Evolutionary conservation across 192 early-diverging fungal species (phyloP).

Genomic region (Chytriomyces sp.): DNA sequence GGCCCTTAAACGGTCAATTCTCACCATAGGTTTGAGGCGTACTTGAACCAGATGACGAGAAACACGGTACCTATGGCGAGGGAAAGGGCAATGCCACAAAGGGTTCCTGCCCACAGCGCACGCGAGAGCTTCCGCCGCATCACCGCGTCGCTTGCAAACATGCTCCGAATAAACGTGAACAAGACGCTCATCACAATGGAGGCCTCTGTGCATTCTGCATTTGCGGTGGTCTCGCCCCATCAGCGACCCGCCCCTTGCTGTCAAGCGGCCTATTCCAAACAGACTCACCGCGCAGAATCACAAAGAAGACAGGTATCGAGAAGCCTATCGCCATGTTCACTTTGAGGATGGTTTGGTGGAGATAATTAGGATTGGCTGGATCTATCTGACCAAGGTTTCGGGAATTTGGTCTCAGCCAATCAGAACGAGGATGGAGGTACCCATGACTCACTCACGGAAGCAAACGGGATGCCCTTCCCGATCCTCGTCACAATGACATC

Average conservation of each 20-base stretch:
- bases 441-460: too few species aligned
- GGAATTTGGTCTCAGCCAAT: too few species aligned
- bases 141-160: slow-evolving; percentile 2
- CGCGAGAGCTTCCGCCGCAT: background rate
- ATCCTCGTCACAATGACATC: too few species aligned
- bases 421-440: too few species aligned
- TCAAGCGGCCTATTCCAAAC: background rate
- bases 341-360: too few species aligned
- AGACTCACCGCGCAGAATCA: slow-evolving; percentile 40
- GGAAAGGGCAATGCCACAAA: slow-evolving; percentile 66
- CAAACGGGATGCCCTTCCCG: too few species aligned
- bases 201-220: slow-evolving; percentile 69
- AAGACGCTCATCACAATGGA: slow-evolving; percentile 87
- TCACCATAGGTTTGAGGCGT: slow-evolving; percentile 48
- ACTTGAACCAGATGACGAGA: slow-evolving; percentile 75
- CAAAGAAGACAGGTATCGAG: slow-evolving; percentile 48
- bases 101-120: slow-evolving; percentile 77
- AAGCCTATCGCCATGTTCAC: slow-evolving; percentile 31
- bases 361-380: too few species aligned
- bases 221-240: background rate
- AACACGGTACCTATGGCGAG: slow-evolving; percentile 74
- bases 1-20: background rate
- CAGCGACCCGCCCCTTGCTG: background rate
- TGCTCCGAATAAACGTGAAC: slow-evolving; percentile 63
- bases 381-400: too few species aligned